These are phyloP conservation scores for Diospyros kaki DNA, from an alignment of 148 eudicot genomes.

Conservation along the genomic window DNA sequence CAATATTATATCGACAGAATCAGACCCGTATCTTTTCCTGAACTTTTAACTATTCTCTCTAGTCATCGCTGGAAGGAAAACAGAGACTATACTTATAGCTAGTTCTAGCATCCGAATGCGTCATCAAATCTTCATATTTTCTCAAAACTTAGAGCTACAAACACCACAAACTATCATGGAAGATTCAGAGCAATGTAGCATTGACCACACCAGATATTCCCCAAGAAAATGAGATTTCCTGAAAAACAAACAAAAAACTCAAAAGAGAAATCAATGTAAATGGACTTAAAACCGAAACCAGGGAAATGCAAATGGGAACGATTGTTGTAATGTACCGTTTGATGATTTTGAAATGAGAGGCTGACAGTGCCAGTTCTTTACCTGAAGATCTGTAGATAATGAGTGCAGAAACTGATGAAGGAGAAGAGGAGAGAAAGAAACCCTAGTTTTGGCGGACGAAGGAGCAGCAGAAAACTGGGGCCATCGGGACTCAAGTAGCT, in stretches of 20 bases:
- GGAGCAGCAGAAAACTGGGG: neutral
- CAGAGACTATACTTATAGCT: neutral
- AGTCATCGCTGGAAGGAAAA: no score
- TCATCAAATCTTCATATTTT: neutral
- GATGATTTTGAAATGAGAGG: neutral
- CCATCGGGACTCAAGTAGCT: neutral
- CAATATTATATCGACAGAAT: no score
- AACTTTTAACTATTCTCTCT: no score
- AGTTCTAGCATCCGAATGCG: neutral
- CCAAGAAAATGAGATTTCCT: neutral
- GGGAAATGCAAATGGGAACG: no score
- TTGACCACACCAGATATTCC: neutral
- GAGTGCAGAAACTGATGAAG: neutral
- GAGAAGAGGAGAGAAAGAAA: neutral
- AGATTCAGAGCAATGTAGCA: neutral
- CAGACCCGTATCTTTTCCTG: no score
- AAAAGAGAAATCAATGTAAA: neutral
- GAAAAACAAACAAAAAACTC: neutral
- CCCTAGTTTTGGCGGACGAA: slow-evolving; percentile 9
- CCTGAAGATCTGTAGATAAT: neutral
- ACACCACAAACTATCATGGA: neutral
- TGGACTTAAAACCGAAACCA: no score
- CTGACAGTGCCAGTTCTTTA: neutral
- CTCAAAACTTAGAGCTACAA: neutral
- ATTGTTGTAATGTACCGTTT: neutral